Base-by-base conservation (phyloP, 495 filamentous ascomycete species). In the Penicillium nucicola region DNA sequence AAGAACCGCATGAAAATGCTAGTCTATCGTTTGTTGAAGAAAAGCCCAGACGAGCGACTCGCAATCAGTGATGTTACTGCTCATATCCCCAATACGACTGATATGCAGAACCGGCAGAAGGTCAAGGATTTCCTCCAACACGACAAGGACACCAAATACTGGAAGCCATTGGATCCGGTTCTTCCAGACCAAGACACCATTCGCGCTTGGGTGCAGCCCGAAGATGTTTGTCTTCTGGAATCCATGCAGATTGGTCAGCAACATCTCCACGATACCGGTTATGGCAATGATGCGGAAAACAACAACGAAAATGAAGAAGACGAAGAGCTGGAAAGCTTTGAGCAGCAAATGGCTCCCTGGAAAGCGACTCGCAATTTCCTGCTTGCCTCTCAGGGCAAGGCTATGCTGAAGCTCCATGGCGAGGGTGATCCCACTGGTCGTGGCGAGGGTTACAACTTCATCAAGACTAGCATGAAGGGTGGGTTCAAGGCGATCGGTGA, bases 391-490 rank as follows among this genome's bases (percentile, higher is more conserved):
- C 83, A 90, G 57, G 89, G 90, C 23, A 99, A 99, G 65, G 93
- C 93, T 8, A 99, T 99, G 93, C 80, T 99, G 38, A 83, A 88
- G 50, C 82, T 99, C 9, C 89, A 97, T 58, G 93, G 93, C 14
- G 86, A 92, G 53, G 93, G 95, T 25, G 93, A 99, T 62, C 93
- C 93, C n/a, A 93, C 91, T 7, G 89, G 91, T 10, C 87, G 89
- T 56, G 93, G 93, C 2, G 84, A 95, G 48, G 93, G 89, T 2
- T 92, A 97, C 73, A 96, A 86, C 64, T 96, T 97, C 65, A 86
- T 99, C 56, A 88, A 91, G 59, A 96, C 90, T 0, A 95, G 89
- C 11, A 99, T 99, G 93, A 99, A 99, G 67, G 93, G 93, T 39
- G 93, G 93, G 2, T 99, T 93, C 71, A 89, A 95, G 58, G 87